A percentile compares a stretch with the other conserved stretches of the same genome.
phyloP scores from a whole-genome alignment of 148 eudicot species.

The Euryodendron excelsum region DNA sequence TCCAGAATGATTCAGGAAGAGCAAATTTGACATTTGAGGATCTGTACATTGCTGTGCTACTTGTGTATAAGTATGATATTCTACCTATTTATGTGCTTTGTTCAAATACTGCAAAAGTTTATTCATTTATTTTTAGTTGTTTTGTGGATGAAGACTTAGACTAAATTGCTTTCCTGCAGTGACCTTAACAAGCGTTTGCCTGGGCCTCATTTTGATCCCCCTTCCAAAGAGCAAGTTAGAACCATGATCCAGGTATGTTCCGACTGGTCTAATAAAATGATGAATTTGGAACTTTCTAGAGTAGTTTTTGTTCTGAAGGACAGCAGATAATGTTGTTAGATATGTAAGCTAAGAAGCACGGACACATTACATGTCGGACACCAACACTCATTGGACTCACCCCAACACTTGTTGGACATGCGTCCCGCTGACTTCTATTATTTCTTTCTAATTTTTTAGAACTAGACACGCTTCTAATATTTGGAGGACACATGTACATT shows the following conservation, averaged over 20 bases:
- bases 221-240: conserved; percentile 61
- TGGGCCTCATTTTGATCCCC: conserved; percentile 94
- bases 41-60: conserved; percentile 76
- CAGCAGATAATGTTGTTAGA: neutral
- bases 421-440: too few relatives aligned
- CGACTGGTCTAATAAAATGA: neutral
- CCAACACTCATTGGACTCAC: too few relatives aligned
- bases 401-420: too few relatives aligned
- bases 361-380: too few relatives aligned
- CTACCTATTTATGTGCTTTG: conserved; percentile 4
- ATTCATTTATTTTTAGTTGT: neutral
- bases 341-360: too few relatives aligned
- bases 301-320: neutral
- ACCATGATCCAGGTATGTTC: conserved; percentile 62
- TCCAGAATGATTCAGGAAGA: conserved; percentile 50
- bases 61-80: conserved; percentile 71
- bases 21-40: conserved; percentile 72
- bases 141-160: neutral
- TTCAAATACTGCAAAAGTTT: neutral
- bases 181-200: conserved; percentile 87
- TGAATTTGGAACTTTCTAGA: neutral
- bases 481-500: too few relatives aligned
- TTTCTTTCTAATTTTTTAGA: too few relatives aligned
- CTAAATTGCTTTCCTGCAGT: conserved; percentile 34
- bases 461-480: too few relatives aligned